phyloP scores from a whole-genome alignment of 1,284 basidiomycete species.

The Leucoagaricus sp. region DNA sequence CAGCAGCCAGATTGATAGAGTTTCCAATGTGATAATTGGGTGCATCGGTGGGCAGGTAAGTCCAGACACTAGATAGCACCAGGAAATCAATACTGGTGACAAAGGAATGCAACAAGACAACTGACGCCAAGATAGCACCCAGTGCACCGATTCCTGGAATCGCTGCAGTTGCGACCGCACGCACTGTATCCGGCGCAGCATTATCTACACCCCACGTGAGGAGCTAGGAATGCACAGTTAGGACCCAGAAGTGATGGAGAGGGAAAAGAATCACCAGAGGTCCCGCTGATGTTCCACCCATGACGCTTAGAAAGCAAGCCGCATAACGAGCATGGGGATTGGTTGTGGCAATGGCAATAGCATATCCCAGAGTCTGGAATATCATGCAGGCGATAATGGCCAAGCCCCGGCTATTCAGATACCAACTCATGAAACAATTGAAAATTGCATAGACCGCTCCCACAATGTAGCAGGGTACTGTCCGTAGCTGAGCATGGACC shows the following conservation, averaged over 20 bases:
- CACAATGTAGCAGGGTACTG: slow-evolving; percentile 40
- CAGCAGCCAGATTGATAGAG: slow-evolving; percentile 42
- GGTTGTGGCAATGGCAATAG: slow-evolving; percentile 37
- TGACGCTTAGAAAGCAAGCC: slow-evolving; percentile 40
- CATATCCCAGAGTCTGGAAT: slow-evolving; percentile 38
- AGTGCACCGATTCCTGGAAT: slow-evolving; percentile 40
- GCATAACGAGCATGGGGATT: slow-evolving; percentile 41
- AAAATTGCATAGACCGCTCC: slow-evolving; percentile 36
- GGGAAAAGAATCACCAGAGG: slow-evolving; percentile 25
- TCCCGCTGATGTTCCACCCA: slow-evolving; percentile 35
- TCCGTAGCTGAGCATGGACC: slow-evolving; percentile 41
- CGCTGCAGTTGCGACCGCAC: slow-evolving; percentile 40
- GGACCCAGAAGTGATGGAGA: not conserved
- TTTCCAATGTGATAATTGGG: slow-evolving; percentile 47
- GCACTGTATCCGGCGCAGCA: slow-evolving; percentile 43
- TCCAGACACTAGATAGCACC: slow-evolving; percentile 35
- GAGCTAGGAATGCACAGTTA: slow-evolving; percentile 22
- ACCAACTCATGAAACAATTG: slow-evolving; percentile 32
- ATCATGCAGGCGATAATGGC: slow-evolving; percentile 34
- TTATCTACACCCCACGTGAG: slow-evolving; percentile 44
- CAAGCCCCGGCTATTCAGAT: slow-evolving; percentile 31
- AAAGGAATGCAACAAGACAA: not conserved
- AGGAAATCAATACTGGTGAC: not conserved
- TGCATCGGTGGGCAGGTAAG: slow-evolving; percentile 39
- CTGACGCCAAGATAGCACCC: slow-evolving; percentile 43